Percentiles rank a stretch among this genome's conserved stretches.
Evolutionary conservation across 148 eudicot genomes (phyloP).

Genomic region (Heliosperma pusillum): DNA sequence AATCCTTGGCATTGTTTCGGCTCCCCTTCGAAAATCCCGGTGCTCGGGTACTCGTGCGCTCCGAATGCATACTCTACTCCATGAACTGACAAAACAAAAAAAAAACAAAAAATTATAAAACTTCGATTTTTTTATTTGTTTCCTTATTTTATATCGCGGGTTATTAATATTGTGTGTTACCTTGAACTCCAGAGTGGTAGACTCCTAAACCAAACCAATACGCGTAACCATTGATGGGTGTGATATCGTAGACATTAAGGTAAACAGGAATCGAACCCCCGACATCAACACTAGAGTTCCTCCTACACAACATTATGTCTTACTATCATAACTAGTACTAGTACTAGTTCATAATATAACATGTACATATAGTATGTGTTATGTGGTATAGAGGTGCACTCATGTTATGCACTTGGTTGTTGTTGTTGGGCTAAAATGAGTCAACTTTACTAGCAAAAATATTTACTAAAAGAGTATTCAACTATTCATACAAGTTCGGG

Average conservation of each 20-base stretch:
- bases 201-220: slow-evolving; percentile 73
- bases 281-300: slow-evolving; percentile 31
- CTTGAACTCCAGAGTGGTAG: slow-evolving; percentile 68
- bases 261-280: slow-evolving; percentile 52
- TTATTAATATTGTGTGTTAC: slow-evolving; percentile 18
- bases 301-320: slow-evolving; percentile 43
- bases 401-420: not conserved
- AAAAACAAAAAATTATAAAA: not conserved
- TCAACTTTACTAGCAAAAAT: not conserved
- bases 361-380: not conserved
- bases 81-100: slow-evolving; percentile 35
- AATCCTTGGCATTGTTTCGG: slow-evolving; percentile 63
- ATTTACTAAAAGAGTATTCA: not conserved
- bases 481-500: not conserved
- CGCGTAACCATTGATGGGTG: slow-evolving; percentile 53
- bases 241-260: slow-evolving; percentile 59
- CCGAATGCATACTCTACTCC: slow-evolving; percentile 71
- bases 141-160: not conserved
- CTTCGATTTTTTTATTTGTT: not conserved
- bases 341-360: not conserved
- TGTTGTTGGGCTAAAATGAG: not conserved
- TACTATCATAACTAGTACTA: slow-evolving; percentile 18
- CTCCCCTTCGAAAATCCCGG: slow-evolving; percentile 54
- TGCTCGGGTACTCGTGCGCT: slow-evolving; percentile 49
- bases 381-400: not conserved